Percentiles rank a stretch among this genome's conserved stretches.
Evolutionary conservation across 768 basidiomycete genomes (phyloP).

Genomic region (Naganishia antarctica): DNA sequence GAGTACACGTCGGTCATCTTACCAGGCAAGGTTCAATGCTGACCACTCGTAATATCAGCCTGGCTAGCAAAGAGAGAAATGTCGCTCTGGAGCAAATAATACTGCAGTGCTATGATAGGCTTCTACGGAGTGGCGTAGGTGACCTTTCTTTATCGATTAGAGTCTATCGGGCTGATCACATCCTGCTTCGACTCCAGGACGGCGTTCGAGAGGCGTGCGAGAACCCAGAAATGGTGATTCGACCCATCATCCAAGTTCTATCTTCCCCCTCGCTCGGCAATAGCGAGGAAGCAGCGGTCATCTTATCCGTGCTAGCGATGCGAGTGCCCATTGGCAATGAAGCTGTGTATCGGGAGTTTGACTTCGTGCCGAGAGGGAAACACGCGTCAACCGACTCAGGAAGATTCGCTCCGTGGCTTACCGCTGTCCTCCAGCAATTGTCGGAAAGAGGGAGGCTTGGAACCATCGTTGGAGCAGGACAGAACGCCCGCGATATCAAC

Average conservation of each 20-base stretch:
- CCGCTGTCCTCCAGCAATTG: slow-evolving; percentile 67
- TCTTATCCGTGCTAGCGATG: slow-evolving; percentile 10
- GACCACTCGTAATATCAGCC: neutral
- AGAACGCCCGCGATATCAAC: slow-evolving; percentile 56
- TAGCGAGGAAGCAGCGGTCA: slow-evolving; percentile 12
- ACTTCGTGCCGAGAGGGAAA: slow-evolving; percentile 49
- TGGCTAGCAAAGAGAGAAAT: slow-evolving; percentile 7
- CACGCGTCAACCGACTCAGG: slow-evolving; percentile 50
- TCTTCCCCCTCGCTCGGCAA: slow-evolving; percentile 12
- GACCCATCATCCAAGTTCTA: slow-evolving; percentile 8
- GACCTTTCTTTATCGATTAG: neutral
- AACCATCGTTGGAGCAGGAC: slow-evolving; percentile 87
- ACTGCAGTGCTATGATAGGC: slow-evolving; percentile 20
- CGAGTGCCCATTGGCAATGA: slow-evolving; percentile 13
- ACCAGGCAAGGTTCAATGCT: neutral
- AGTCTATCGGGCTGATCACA: too few relatives aligned
- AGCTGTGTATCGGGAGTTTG: slow-evolving; percentile 10
- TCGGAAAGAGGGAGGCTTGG: slow-evolving; percentile 90
- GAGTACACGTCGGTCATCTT: too few relatives aligned
- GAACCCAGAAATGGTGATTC: slow-evolving; percentile 17
- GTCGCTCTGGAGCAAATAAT: slow-evolving; percentile 14
- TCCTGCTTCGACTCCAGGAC: neutral
- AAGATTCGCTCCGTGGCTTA: slow-evolving; percentile 81
- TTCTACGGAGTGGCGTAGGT: slow-evolving; percentile 6
- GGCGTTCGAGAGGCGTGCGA: slow-evolving; percentile 17